Conservation (phyloP, 75 land plant genomes). For the Cunninghamia lanceolata region DNA sequence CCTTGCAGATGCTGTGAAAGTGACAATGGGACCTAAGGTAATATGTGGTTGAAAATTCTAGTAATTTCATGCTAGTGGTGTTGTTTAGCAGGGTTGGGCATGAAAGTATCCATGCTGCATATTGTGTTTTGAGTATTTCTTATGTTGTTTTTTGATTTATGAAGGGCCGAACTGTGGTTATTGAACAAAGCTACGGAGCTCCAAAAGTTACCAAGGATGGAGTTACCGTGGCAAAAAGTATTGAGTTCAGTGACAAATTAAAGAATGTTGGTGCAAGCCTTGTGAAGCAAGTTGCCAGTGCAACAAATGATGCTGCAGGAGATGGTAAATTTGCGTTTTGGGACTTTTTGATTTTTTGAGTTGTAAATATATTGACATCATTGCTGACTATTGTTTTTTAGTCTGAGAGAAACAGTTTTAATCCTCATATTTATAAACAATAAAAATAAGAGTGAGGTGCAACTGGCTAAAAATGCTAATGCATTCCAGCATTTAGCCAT, state of each 20-base stretch:
- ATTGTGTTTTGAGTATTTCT: background rate
- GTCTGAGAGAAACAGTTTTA: background rate
- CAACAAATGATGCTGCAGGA: constrained; percentile 90
- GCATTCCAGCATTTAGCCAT: background rate
- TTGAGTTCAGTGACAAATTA: constrained; percentile 73
- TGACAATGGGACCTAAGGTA: constrained; percentile 95
- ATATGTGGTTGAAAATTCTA: background rate
- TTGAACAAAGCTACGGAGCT: constrained; percentile 84
- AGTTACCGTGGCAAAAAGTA: constrained; percentile 88
- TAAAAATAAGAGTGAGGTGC: background rate
- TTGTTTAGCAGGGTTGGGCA: background rate
- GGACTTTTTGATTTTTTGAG: background rate
- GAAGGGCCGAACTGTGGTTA: constrained; percentile 79
- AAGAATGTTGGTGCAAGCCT: constrained; percentile 87
- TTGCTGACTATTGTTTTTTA: background rate
- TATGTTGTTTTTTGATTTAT: background rate
- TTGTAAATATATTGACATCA: background rate
- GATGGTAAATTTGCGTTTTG: constrained; percentile 55
- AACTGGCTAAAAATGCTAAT: background rate
- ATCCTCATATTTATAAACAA: background rate
- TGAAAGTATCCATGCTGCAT: background rate
- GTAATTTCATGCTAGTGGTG: background rate
- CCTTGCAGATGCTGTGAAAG: constrained; percentile 88
- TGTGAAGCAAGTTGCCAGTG: constrained; percentile 93
- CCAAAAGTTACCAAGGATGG: constrained; percentile 96